Evolutionary conservation across 345 rosid genomes (phyloP), one percentile per base, ranked within the genome.

Genomic region (Moricandia moricandioides): DNA sequence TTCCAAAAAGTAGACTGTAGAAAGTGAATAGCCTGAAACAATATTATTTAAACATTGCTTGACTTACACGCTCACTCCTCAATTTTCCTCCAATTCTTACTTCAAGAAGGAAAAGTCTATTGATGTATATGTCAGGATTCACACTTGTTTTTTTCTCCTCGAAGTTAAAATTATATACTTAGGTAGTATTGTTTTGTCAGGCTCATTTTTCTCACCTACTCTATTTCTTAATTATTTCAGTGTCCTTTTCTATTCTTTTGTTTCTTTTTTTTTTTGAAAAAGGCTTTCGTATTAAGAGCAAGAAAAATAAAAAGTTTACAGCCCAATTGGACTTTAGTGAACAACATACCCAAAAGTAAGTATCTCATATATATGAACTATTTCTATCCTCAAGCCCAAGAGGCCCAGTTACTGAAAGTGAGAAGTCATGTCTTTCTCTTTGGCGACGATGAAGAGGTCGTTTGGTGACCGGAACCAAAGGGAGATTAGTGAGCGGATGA

Each of bases 41-140:
- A 39, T 69, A 69, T 69, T 69, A 57, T 64, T 65, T 12, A 77
- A 58, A 71, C 63, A 58, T 59, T 27, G 72, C 81, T 77, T 77
- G 81, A 77, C 68, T 71, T 71, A 66, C 57, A 77, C 81, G 71
- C 72, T 29, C 71, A 58, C 67, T 65, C 21, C 56, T 62, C 70
- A 8, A 12, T 43, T 76, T 69, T 76, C 70, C 2, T 69, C 65
- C 30, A 62, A 54, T 76, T 76, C 75, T 76, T 63, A 66, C 76
- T 71, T 71, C 81, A 71, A 65, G 63, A 71, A 71, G 68, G 80
- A 71, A 78, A 65, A 55, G 77, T 78, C 81, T 78, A 58, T 71
- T 59, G 72, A 69, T 64, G 70, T 43, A 54, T 62, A 72, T 78
- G 81, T 78, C 81, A 78, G 77, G 71, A 65, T 71, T 78, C 76